phyloP scores from a whole-genome alignment of 2,329 filamentous ascomycete species.

The Paecilomyces niveus region DNA sequence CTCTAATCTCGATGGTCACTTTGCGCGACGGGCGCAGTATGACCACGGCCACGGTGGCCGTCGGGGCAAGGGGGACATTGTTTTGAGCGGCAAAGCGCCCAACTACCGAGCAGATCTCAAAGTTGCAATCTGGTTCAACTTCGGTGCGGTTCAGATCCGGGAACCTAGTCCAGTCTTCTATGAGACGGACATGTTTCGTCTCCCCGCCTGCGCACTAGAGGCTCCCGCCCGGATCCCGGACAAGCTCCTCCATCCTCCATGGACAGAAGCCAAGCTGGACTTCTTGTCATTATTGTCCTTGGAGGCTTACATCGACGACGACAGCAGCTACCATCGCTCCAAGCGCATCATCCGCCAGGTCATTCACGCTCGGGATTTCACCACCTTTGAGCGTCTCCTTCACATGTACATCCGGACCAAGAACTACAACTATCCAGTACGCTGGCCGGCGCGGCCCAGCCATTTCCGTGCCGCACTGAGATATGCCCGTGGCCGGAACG shows the following conservation, averaged over 20 bases:
- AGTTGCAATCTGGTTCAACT: conserved; percentile 32
- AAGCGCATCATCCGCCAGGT: conserved; percentile 23
- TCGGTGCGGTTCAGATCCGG: conserved; percentile 29
- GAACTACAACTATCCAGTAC: conserved; percentile 22
- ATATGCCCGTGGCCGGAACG: conserved; percentile 17
- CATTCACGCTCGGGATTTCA: conserved; percentile 27
- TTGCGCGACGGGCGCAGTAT: conserved; percentile 14
- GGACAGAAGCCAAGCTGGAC: conserved; percentile 31
- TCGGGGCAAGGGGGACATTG: conserved; percentile 25
- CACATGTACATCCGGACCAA: conserved; percentile 21
- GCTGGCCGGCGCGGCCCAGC: conserved; percentile 26
- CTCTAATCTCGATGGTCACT: conserved; percentile 15
- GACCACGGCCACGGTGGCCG: conserved; percentile 15
- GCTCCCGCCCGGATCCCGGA: conserved; percentile 29
- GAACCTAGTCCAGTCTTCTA: conserved; percentile 17
- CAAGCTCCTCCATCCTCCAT: conserved; percentile 29
- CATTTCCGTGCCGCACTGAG: conserved; percentile 26
- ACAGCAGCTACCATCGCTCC: conserved; percentile 21
- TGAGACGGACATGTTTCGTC: conserved; percentile 26
- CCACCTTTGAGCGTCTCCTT: conserved; percentile 25
- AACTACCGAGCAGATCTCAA: conserved; percentile 13
- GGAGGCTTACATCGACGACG: conserved; percentile 32
- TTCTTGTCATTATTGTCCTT: conserved; percentile 30
- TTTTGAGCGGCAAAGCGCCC: conserved; percentile 15
- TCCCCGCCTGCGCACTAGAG: conserved; percentile 21